Conservation (phyloP, 1,139 yeast genomes). For the Taphrina confusa region DNA sequence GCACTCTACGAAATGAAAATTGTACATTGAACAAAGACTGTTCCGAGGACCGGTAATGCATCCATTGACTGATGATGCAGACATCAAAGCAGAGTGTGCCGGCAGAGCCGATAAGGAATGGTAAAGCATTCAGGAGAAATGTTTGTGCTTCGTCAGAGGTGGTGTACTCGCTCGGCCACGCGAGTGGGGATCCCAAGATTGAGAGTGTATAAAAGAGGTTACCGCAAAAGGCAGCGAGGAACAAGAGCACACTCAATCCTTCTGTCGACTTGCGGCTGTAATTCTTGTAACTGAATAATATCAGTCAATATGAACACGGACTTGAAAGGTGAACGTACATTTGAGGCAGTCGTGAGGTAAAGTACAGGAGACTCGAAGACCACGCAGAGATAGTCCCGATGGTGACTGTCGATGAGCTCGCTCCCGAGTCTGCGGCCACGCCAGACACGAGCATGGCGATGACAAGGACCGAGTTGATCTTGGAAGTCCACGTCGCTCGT, state of each 20-base stretch:
- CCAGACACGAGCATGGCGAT: slow-evolving; percentile 38
- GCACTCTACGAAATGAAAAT: slow-evolving; percentile 9
- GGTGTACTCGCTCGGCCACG: slow-evolving; percentile 44
- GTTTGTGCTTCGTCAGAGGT: slow-evolving; percentile 47
- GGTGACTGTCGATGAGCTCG: background rate
- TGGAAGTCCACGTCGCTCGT: slow-evolving; percentile 10
- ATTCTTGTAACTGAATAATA: slow-evolving; percentile 55
- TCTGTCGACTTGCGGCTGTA: slow-evolving; percentile 74
- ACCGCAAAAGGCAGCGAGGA: slow-evolving; percentile 76
- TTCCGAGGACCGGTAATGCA: slow-evolving; percentile 43
- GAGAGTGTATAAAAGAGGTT: slow-evolving; percentile 80
- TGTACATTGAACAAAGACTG: slow-evolving; percentile 1
- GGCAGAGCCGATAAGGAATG: slow-evolving; percentile 80
- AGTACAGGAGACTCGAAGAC: slow-evolving; percentile 67
- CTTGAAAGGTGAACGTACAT: slow-evolving; percentile 44
- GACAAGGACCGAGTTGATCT: slow-evolving; percentile 4
- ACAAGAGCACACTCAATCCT: slow-evolving; percentile 77
- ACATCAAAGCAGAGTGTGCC: slow-evolving; percentile 83
- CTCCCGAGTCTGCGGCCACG: slow-evolving; percentile 38
- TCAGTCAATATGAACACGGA: slow-evolving; percentile 8
- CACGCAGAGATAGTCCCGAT: slow-evolving; percentile 64
- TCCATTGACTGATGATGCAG: slow-evolving; percentile 67
- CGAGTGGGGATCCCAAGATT: slow-evolving; percentile 53
- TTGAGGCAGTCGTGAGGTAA: slow-evolving; percentile 83
- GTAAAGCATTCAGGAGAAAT: slow-evolving; percentile 69